phyloP scores from a whole-genome alignment of 192 early-diverging fungal genomes.

The Rhizoclosmatium globosum region DNA sequence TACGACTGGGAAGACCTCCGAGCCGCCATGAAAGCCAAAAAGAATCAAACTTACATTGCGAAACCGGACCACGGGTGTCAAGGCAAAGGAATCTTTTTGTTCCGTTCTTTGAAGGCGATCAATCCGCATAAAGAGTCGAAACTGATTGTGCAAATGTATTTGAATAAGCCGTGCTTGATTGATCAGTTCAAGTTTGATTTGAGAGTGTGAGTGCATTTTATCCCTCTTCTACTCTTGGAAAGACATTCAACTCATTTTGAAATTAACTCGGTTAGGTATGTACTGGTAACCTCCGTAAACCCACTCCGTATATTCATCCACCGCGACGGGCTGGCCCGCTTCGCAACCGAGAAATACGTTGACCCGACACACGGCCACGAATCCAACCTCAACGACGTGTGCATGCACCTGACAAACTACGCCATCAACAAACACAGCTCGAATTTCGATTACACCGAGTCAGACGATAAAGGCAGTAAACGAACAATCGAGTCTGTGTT shows the following conservation, averaged over 20 bases:
- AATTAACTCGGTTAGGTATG: no score
- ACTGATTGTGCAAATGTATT: conserved; percentile 60
- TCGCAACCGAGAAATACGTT: conserved; percentile 63
- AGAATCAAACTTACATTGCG: conserved; percentile 53
- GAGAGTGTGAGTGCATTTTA: no score
- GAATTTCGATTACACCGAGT: conserved; percentile 46
- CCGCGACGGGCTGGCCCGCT: conserved; percentile 64
- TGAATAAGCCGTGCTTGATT: conserved; percentile 59
- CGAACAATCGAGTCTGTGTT: conserved; percentile 52
- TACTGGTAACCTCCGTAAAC: conserved; percentile 62
- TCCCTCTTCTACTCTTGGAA: neutral
- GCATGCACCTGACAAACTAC: conserved; percentile 74
- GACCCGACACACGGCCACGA: conserved; percentile 38
- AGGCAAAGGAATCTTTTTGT: conserved; percentile 58
- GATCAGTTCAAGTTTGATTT: conserved; percentile 68
- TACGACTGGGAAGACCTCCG: conserved; percentile 57
- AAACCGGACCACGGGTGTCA: conserved; percentile 70
- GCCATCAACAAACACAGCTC: conserved; percentile 66
- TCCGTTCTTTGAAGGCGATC: conserved; percentile 33
- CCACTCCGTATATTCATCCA: conserved; percentile 67
- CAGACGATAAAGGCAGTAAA: conserved; percentile 53
- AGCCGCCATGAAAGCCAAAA: conserved; percentile 26
- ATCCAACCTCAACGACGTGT: conserved; percentile 55
- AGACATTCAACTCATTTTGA: neutral
- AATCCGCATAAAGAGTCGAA: conserved; percentile 33